Conservation (phyloP, 2,329 filamentous ascomycete genomes). For the Orbilia quercus region DNA sequence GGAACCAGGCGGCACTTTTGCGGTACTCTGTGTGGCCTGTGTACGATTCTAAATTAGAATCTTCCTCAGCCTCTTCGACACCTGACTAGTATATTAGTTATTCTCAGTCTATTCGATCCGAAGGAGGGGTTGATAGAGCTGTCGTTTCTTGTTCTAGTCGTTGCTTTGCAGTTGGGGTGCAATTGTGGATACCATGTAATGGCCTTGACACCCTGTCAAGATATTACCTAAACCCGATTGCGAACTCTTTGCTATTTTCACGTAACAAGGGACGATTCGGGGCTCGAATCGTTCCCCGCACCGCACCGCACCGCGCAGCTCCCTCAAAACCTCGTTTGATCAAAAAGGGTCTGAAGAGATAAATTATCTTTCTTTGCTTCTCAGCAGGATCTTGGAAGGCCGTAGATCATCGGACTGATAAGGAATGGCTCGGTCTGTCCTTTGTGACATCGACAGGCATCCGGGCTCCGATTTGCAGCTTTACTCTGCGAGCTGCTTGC, state of each 20-base stretch:
- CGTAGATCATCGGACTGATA: slow-evolving; percentile 34
- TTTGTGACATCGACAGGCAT: slow-evolving; percentile 33
- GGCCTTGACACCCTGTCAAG: slow-evolving; percentile 51
- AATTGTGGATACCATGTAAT: slow-evolving; percentile 11
- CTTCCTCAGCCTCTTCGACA: slow-evolving; percentile 45
- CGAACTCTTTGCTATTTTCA: slow-evolving; percentile 17
- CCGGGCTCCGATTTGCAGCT: slow-evolving; percentile 19
- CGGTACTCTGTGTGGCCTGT: not conserved
- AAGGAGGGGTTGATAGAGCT: slow-evolving; percentile 15
- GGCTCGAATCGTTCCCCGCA: slow-evolving; percentile 16
- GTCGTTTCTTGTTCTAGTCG: not conserved
- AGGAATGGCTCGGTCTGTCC: slow-evolving; percentile 21
- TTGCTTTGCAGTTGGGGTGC: not conserved
- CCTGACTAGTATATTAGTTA: slow-evolving; percentile 19
- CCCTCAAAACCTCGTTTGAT: slow-evolving; percentile 7
- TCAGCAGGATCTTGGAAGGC: slow-evolving; percentile 19
- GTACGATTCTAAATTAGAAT: slow-evolving; percentile 42
- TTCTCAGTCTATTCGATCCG: slow-evolving; percentile 37
- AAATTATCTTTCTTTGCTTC: not conserved
- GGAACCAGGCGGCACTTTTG: slow-evolving; percentile 42
- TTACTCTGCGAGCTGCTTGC: slow-evolving; percentile 4
- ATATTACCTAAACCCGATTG: slow-evolving; percentile 52
- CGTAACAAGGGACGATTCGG: not conserved
- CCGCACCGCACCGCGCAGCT: slow-evolving; percentile 15
- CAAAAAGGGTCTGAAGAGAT: slow-evolving; percentile 19